These are phyloP conservation scores for Mucor indicus DNA, from an alignment of 371 early-diverging fungal genomes.

Conservation along the genomic window DNA sequence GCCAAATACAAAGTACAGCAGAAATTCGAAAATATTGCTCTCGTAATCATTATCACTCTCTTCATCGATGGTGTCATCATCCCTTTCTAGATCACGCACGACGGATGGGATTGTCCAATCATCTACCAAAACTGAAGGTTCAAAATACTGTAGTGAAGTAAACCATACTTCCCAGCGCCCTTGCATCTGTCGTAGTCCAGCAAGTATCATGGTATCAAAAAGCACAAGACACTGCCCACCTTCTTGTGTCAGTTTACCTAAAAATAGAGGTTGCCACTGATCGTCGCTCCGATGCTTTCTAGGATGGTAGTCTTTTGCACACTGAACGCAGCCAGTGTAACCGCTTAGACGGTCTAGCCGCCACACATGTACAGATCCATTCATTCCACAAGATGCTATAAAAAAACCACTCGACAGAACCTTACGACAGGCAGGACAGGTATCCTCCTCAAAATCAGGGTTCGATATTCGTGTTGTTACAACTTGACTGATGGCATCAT, in stretches of 20 bases:
- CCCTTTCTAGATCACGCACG: conserved; percentile 24
- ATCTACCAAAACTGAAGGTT: conserved; percentile 10
- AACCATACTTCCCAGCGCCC: conserved; percentile 42
- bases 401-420: conserved; percentile 36
- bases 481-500: conserved; percentile 29
- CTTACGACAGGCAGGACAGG: conserved; percentile 27
- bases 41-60: not conserved
- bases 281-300: conserved; percentile 3
- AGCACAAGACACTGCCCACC: conserved; percentile 31
- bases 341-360: conserved; percentile 32
- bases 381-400: conserved; percentile 30
- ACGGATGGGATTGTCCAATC: conserved; percentile 14
- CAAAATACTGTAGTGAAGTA: conserved; percentile 31
- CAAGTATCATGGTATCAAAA: conserved; percentile 35
- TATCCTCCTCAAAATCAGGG: conserved; percentile 23
- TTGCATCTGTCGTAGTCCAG: conserved; percentile 22
- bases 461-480: conserved; percentile 28
- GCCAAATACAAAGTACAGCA: no score
- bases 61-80: not conserved
- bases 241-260: conserved; percentile 30
- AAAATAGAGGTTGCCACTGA: conserved; percentile 17
- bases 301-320: conserved; percentile 27
- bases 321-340: conserved; percentile 20
- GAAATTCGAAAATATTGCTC: not conserved
- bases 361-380: conserved; percentile 38